Evolutionary conservation across 2,329 filamentous ascomycete genomes (phyloP).

Genomic region (Botrytis porri): DNA sequence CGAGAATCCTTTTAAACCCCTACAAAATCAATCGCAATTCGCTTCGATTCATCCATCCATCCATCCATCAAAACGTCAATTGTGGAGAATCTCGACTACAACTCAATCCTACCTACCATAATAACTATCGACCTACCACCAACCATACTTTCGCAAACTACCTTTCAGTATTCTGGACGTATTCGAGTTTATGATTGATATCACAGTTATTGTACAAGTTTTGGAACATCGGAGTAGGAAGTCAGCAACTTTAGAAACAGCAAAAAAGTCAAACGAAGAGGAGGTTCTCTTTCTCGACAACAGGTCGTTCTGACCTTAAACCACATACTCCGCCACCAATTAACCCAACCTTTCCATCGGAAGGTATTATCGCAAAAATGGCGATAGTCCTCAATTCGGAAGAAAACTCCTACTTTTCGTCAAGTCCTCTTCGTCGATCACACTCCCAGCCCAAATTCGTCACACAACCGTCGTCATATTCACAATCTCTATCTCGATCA

Average conservation of each 20-base stretch:
- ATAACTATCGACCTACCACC: background rate
- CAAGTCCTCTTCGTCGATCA: constrained; percentile 54
- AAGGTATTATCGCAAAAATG: constrained; percentile 28
- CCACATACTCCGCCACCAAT: constrained; percentile 12
- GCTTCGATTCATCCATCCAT: constrained; percentile 5
- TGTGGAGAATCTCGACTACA: background rate
- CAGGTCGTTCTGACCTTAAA: constrained; percentile 18
- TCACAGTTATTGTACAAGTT: background rate
- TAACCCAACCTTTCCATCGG: background rate
- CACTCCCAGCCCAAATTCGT: constrained; percentile 59
- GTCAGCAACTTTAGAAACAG: background rate
- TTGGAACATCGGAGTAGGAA: background rate
- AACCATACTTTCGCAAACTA: constrained; percentile 1
- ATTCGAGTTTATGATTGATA: constrained; percentile 1
- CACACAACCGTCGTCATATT: constrained; percentile 48
- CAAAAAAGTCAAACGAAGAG: constrained; percentile 7
- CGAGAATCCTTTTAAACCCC: background rate
- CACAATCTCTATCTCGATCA: constrained; percentile 48
- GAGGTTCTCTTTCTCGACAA: background rate
- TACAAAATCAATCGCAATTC: background rate
- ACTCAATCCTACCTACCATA: background rate
- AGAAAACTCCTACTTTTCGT: constrained; percentile 55
- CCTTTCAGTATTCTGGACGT: background rate
- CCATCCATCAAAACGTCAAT: background rate
- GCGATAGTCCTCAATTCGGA: constrained; percentile 45